Conservation (phyloP, 2,329 filamentous ascomycete genomes). For the Aspergillus sp. region DNA sequence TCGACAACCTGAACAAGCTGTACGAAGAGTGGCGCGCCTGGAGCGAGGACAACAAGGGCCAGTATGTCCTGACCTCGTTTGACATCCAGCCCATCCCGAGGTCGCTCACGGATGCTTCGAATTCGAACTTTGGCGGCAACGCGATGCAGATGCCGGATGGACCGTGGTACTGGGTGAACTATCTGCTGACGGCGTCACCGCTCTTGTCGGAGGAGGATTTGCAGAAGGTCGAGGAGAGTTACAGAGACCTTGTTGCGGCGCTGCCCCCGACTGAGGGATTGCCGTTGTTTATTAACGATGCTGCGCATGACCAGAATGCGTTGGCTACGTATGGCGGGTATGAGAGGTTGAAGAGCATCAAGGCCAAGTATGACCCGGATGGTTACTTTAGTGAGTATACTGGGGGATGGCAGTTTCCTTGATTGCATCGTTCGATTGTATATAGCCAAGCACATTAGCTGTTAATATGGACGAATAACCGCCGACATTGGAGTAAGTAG, state of each 20-base stretch:
- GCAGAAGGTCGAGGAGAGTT: not conserved
- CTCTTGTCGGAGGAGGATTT: not conserved
- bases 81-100: slow-evolving; percentile 9
- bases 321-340: slow-evolving; percentile 7
- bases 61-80: not conserved
- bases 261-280: slow-evolving; percentile 1
- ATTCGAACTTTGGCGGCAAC: slow-evolving; percentile 4
- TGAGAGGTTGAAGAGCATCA: slow-evolving; percentile 7
- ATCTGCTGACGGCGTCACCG: slow-evolving; percentile 7
- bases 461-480: no score
- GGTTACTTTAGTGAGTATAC: slow-evolving; percentile 4
- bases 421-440: not conserved
- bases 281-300: slow-evolving; percentile 10
- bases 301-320: slow-evolving; percentile 4
- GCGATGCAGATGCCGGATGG: slow-evolving; percentile 12
- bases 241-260: not conserved
- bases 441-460: not conserved
- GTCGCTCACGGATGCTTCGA: slow-evolving; percentile 7
- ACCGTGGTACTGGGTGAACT: slow-evolving; percentile 11
- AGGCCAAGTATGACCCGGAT: slow-evolving; percentile 6
- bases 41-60: slow-evolving; percentile 4
- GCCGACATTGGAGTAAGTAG: no score
- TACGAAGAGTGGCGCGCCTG: slow-evolving; percentile 5
- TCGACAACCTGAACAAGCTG: not conserved
- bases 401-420: slow-evolving; percentile 7